Percentiles rank a stretch among this genome's conserved stretches.
Evolutionary conservation across 1,284 basidiomycete genomes (phyloP).

Genomic region (Clitocybe nebularis): DNA sequence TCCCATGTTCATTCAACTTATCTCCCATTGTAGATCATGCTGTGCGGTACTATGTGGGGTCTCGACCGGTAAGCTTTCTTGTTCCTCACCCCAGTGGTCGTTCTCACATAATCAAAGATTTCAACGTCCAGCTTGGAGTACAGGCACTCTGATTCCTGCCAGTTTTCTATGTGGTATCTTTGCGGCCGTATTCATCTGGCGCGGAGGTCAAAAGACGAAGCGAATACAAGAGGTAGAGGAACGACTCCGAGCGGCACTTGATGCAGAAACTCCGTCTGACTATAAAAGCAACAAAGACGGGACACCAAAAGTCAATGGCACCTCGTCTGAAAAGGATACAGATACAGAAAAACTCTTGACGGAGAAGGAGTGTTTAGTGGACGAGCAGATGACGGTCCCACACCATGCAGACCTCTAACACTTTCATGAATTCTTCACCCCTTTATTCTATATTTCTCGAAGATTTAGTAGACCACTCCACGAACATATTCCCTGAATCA

Average conservation of each 20-base stretch:
- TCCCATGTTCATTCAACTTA: slow-evolving; percentile 5
- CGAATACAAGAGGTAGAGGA: slow-evolving; percentile 72
- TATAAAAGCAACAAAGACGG: too few species aligned
- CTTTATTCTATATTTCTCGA: too few species aligned
- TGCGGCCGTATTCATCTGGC: slow-evolving; percentile 78
- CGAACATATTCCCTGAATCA: too few species aligned
- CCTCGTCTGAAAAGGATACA: too few species aligned
- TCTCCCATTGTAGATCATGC: slow-evolving; percentile 40
- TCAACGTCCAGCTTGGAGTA: slow-evolving; percentile 62
- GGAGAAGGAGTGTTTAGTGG: too few species aligned
- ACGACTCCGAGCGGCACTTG: slow-evolving; percentile 66
- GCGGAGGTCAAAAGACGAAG: slow-evolving; percentile 75
- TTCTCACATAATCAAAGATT: slow-evolving; percentile 35
- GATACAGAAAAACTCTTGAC: too few species aligned
- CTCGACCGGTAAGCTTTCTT: slow-evolving; percentile 47
- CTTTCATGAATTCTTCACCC: too few species aligned
- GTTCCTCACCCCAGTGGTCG: background rate
- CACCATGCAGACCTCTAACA: too few species aligned
- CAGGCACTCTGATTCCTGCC: slow-evolving; percentile 70
- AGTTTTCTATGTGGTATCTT: slow-evolving; percentile 80
- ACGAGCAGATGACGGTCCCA: too few species aligned
- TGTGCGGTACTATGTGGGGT: slow-evolving; percentile 83
- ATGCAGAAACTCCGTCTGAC: slow-evolving; percentile 28
- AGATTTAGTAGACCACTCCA: too few species aligned
- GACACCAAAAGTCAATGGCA: too few species aligned